Evolutionary conservation across 345 rosid species (phyloP), one percentile per base, ranked within the genome.

Genomic region (Linum usitatissimum): DNA sequence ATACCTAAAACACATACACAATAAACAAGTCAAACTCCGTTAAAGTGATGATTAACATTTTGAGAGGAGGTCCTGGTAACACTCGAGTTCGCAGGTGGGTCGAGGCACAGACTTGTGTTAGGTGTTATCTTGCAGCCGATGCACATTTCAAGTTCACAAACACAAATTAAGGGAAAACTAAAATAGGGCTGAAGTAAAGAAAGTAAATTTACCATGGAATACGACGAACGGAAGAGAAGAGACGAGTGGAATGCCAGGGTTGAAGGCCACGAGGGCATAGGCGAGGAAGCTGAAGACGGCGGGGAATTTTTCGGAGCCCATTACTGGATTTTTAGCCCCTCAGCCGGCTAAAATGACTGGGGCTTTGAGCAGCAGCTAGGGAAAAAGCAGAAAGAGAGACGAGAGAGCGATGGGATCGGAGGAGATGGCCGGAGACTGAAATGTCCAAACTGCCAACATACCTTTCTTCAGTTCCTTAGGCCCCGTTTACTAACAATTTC

Each of bases 1-100:
- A 91, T 80, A 53, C 96, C 98, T 91, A 79, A 71, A 59, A 65
- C 57, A 66, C 60, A 62, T 10, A 45, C 15, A 45, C 14, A 45
- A 45, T 0, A 55, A 9, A 18, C 23, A 18, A 55, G 28, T 23
- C 18, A n/a, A 18, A 19, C 59, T 55, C 30, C 21, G 18, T 9
- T 9, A 6, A 18, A 55, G 5, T 7, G 21, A 6, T 34, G 1
- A 34, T 23, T 0, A 23, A 23, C 28, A 2, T 34, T 34, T 34
- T 34, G 38, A 7, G 38, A 34, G 8, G 3, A 34, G 5, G 3
- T 34, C 5, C 8, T 51, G 55, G 17, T 51, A 12, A n/a, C n/a
- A 13, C 15, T 51, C 55, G 17, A 51, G 9, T n/a, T 51, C 18
- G 4, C 18, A 13, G 9, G 17, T 51, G 4, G 55, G 55, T 51